Conservation (phyloP, 176 grass and related monocot genomes). For the Cenchrus fungigraminus region DNA sequence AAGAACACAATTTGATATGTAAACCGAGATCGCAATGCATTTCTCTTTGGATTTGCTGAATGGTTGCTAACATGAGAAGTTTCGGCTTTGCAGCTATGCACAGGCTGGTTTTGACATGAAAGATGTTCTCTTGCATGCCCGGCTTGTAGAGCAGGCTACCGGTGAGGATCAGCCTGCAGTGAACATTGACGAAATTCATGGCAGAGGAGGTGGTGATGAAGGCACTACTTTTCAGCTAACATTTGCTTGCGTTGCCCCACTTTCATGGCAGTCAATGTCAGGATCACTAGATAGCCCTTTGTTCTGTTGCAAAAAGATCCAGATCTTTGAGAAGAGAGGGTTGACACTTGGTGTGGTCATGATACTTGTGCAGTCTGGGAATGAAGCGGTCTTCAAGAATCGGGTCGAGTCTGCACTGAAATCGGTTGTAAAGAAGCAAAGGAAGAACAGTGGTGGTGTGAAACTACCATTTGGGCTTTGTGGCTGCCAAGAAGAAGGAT, state of each 20-base stretch:
- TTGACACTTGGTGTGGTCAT: constrained; percentile 85
- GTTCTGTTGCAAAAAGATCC: constrained; percentile 95
- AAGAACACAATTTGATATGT: constrained; percentile 16
- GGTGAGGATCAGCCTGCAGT: constrained; percentile 75
- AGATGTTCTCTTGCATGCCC: constrained; percentile 84
- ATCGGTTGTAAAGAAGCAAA: constrained; percentile 71
- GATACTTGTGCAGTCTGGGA: constrained; percentile 76
- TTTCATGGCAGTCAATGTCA: constrained; percentile 93
- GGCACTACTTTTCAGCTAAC: constrained; percentile 75
- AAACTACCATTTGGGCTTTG: constrained; percentile 96
- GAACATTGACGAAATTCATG: constrained; percentile 76
- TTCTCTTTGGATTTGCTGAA: constrained; percentile 17
- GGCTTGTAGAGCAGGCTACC: constrained; percentile 78
- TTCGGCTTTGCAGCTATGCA: constrained; percentile 72
- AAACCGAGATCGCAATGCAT: neutral
- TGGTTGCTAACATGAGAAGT: constrained; percentile 37
- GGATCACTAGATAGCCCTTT: constrained; percentile 72
- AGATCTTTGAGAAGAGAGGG: constrained; percentile 98
- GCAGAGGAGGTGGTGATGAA: constrained; percentile 42
- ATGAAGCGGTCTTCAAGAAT: constrained; percentile 74
- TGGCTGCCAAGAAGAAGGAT: constrained; percentile 94
- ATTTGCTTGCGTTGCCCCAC: constrained; percentile 76
- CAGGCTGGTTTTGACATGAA: constrained; percentile 99
- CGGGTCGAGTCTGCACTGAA: constrained; percentile 68
- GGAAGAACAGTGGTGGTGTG: constrained; percentile 71